phyloP scores from a whole-genome alignment of 495 filamentous ascomycete species.

The Glarea lozoyensis region DNA sequence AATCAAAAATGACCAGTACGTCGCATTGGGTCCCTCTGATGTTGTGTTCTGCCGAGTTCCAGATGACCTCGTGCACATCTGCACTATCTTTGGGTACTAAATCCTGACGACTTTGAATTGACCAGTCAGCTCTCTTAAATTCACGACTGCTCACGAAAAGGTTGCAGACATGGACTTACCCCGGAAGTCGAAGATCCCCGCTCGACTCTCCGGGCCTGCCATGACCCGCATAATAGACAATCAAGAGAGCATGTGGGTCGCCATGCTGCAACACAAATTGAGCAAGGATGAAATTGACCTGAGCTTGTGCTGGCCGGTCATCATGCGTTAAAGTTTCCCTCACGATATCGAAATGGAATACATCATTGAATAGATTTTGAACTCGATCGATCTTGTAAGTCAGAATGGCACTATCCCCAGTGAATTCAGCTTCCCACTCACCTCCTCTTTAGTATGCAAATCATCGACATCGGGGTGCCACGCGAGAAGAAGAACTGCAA shows the following conservation, averaged over 20 bases:
- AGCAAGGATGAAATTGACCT: constrained; percentile 5
- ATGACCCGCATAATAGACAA: constrained; percentile 20
- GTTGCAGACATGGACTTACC: background rate
- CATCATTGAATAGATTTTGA: constrained; percentile 1
- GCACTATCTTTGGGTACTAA: background rate
- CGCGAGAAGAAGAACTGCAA: constrained; percentile 13
- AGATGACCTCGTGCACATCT: constrained; percentile 2
- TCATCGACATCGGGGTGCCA: constrained; percentile 13
- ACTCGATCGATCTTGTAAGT: constrained; percentile 2
- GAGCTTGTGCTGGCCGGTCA: background rate
- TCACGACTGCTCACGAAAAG: background rate
- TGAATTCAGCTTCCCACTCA: background rate
- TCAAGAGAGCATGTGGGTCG: constrained; percentile 8
- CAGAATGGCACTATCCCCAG: background rate
- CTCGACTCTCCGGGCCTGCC: constrained; percentile 2
- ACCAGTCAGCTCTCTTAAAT: background rate
- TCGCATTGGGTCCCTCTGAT: constrained; percentile 5
- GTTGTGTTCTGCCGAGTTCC: constrained; percentile 6
- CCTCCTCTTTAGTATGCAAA: constrained; percentile 3
- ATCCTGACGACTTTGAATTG: background rate
- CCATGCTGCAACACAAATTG: constrained; percentile 10
- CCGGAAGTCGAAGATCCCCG: background rate
- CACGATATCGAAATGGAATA: background rate
- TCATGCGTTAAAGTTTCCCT: background rate
- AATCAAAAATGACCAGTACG: constrained; percentile 18